Base-by-base conservation (phyloP, 2,329 filamentous ascomycete species). In the Epichloe gansuensis region DNA sequence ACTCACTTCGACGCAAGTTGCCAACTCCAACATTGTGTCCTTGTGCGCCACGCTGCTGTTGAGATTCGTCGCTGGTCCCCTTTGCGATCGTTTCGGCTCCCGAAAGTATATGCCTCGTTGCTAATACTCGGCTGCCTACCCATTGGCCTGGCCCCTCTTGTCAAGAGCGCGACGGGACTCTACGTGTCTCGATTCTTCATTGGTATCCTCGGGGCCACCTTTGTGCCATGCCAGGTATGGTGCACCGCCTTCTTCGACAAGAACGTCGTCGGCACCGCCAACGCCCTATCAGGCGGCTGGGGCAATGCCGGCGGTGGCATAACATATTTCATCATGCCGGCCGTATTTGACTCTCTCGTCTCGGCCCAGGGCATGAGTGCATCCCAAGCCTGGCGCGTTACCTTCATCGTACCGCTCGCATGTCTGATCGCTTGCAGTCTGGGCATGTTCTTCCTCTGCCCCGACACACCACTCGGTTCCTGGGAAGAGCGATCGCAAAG, bases 241-340 rank as follows among this genome's bases (percentile, higher is more conserved):
- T 88, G 85, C 9, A 95, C 89, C 0, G 88, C 85, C 0, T 95
- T 95, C 74, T 95, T 89, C 66, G 90, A 96, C 71, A 93, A 91
- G 72, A 93, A 91, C 61, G 77, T 95, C 28, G 86, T 95, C 17
- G 91, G 91, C 47, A 91, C 88, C 5, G 88, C 89, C 56, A 96
- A 95, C 64, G 86, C 88, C 3, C 70, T 95, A 17, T 85, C 89
- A 1, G 91, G 83, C 43, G 91, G 91, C 13, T 85, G 87, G 72
- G 91, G 90, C 50, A 95, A 95, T 61, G 80, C 88, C 28, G 90
- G 91, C 54, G 91, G 90, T 57, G 91, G 91, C 52, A 86, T 95
- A 59, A 95, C 90, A 2, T 95, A 95, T 72, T 94, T 95, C 67
- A 80, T 91, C 60, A 95, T 95, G 89, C 90, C 91, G 2, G 88